These are phyloP conservation scores for Aspergillus egyptiacus DNA, from an alignment of 495 filamentous ascomycete species.

Conservation along the genomic window DNA sequence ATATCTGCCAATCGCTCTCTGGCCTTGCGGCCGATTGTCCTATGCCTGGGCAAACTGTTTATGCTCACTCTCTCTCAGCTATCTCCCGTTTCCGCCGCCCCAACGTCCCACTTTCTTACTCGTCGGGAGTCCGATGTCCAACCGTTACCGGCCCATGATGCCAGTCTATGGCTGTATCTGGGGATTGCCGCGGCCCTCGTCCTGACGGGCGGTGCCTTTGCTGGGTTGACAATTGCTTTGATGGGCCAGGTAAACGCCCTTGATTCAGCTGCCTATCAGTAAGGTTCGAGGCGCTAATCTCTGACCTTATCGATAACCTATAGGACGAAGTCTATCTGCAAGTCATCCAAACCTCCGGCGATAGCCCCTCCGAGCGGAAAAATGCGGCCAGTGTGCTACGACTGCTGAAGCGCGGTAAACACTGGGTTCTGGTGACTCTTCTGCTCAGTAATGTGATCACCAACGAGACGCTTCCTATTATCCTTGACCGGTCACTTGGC, in stretches of 20 bases:
- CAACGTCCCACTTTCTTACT: slow-evolving; percentile 24
- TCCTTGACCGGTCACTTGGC: slow-evolving; percentile 87
- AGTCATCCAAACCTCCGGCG: slow-evolving; percentile 82
- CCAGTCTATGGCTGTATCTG: slow-evolving; percentile 65
- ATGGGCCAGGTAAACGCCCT: slow-evolving; percentile 43
- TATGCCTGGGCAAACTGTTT: slow-evolving; percentile 45
- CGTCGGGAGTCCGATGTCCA: slow-evolving; percentile 14
- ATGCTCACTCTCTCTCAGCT: slow-evolving; percentile 40
- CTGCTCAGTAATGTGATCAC: slow-evolving; percentile 96
- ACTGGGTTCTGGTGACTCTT: slow-evolving; percentile 97
- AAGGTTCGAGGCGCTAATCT: not conserved
- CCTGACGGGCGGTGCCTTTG: slow-evolving; percentile 87
- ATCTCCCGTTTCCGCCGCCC: slow-evolving; percentile 40
- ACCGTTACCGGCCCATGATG: slow-evolving; percentile 43
- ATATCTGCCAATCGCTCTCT: slow-evolving; percentile 28
- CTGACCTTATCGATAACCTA: slow-evolving; percentile 3
- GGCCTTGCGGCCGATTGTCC: slow-evolving; percentile 38
- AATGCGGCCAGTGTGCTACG: slow-evolving; percentile 76
- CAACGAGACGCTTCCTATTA: slow-evolving; percentile 93
- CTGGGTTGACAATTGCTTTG: slow-evolving; percentile 88
- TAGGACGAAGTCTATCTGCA: slow-evolving; percentile 97
- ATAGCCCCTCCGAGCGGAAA: slow-evolving; percentile 63
- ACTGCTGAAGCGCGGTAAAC: slow-evolving; percentile 81
- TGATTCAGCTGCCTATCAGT: not conserved
- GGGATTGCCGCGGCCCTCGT: slow-evolving; percentile 67